phyloP scores from a whole-genome alignment of 768 basidiomycete genomes.

The Kwoniella bestiolae region DNA sequence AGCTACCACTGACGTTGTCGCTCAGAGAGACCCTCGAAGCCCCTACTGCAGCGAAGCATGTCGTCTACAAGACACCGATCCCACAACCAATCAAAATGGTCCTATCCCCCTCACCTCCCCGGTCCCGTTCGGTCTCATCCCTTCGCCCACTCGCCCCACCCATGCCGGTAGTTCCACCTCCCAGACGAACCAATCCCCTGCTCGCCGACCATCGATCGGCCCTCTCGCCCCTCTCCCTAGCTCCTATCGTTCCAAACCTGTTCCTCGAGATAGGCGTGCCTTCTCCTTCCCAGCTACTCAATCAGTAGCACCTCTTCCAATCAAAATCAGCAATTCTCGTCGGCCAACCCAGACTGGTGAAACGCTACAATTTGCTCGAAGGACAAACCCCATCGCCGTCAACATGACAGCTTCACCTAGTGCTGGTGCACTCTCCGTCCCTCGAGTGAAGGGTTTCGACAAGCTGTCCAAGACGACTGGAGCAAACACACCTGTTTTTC shows the following conservation, averaged over 20 bases:
- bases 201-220: conserved; percentile 23
- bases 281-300: conserved; percentile 48
- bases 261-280: conserved; percentile 40
- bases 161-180: conserved; percentile 19
- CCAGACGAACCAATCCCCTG: conserved; percentile 18
- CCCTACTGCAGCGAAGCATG: conserved; percentile 51
- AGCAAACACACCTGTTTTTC: conserved; percentile 41
- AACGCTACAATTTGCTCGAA: conserved; percentile 33
- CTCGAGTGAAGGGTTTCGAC: conserved; percentile 13
- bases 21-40: conserved; percentile 36
- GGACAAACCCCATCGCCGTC: conserved; percentile 19
- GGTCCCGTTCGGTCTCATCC: conserved; percentile 14
- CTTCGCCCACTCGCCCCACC: conserved; percentile 7
- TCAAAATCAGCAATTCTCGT: conserved; percentile 3
- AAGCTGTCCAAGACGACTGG: conserved; percentile 41
- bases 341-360: conserved; percentile 12
- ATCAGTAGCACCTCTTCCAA: conserved; percentile 17
- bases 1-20: not conserved
- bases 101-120: conserved; percentile 20
- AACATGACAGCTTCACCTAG: conserved; percentile 17
- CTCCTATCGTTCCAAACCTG: conserved; percentile 7
- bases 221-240: conserved; percentile 13
- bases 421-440: not conserved
- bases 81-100: not conserved
- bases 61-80: conserved; percentile 28